Evolutionary conservation across 495 filamentous ascomycete genomes (phyloP), one percentile per base, ranked within the genome.

Genomic region (Aspergillus asperescens): DNA sequence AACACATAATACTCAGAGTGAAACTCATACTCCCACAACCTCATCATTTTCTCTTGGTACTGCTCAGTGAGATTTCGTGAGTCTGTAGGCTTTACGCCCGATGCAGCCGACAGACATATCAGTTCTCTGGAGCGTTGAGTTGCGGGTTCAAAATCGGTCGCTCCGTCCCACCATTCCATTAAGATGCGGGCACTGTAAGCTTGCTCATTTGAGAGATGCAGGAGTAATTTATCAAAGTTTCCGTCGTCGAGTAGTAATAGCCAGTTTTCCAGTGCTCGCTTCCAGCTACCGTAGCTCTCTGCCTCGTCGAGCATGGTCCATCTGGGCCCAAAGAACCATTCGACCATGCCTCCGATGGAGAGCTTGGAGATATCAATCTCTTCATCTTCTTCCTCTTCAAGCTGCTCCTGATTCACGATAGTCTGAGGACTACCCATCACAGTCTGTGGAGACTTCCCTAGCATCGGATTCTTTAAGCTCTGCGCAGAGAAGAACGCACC

Each of bases 131-230:
- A 41, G 18, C 19, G 20, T 41, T 41, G 39, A 7, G 20, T 41
- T 23, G 39, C 39, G 39, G 39, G 39, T n/a, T 41, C 39, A 41
- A 41, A 41, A 41, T 41, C 39, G 12, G 23, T 41, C 39, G 19
- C 39, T 41, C 39, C 39, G 19, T 41, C 10, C 39, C 39, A 41
- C 39, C 39, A 41, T 41, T 41, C 39, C 39, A 41, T 41, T 18
- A 41, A 25, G 39, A 41, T 41, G 22, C 19, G 39, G 39, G 20
- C 22, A 41, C 22, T 41, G 22, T 41, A 41, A 24, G 39, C 39
- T 41, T 41, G 39, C 39, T 41, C 39, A 15, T 8, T 16, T 18
- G 39, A 23, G 39, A 41, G 39, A 41, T 41, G 39, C 20, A 18
- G 22, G 18, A 41, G 39, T 24, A 25, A 16, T 41, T 41, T 23